Base-by-base conservation (phyloP, 768 basidiomycete genomes). In the Leccinum uliginosum region DNA sequence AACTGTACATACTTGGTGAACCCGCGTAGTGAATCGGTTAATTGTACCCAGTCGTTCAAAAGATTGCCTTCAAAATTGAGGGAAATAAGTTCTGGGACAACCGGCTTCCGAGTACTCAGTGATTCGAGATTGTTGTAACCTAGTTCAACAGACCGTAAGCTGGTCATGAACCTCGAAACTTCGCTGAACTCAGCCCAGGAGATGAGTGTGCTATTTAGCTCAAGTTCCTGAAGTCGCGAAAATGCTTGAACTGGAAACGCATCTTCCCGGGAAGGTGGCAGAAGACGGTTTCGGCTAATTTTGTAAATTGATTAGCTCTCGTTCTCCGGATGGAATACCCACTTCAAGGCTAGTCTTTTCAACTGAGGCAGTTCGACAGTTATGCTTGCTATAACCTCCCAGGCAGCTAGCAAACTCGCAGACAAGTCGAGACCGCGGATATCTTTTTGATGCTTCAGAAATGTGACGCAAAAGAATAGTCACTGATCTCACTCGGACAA, bases 351-450 rank as follows among this genome's bases (percentile, higher is more conserved):
- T 35, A 98, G 76, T 43, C 81, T 77, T 56, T 83, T 77, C 11
- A 98, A 78, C 5, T 65, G 65, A 10, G 80, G 82, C 3, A 98
- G 74, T 63, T 86, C 85, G 11, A 65, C 64, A 11, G 80, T 71
- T 57, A 98, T 91, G 23, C 69, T 65, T 10, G 85, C 83, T 17
- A 96, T 75, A 3, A 75, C 71, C 29, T 83, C 76, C 95, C 94
- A 97, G 55, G 71, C 76, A 4, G 84, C 69, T 30, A 97, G 63
- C 17, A 97, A 78, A 70, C 79, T 94, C 45, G 77, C 75, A 15
- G 93, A 92, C 35, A 98, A 75, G 74, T 97, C 89, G 35, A 98
- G 76, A 9, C 84, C 85, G n/a, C 81, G 82, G 45, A 94, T 77
- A 65, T 82, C 92, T 95, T 60, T 56, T 50, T 50, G 48, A 52